phyloP scores from a whole-genome alignment of 2,329 filamentous ascomycete species.

The Domatiomyces globalis region DNA sequence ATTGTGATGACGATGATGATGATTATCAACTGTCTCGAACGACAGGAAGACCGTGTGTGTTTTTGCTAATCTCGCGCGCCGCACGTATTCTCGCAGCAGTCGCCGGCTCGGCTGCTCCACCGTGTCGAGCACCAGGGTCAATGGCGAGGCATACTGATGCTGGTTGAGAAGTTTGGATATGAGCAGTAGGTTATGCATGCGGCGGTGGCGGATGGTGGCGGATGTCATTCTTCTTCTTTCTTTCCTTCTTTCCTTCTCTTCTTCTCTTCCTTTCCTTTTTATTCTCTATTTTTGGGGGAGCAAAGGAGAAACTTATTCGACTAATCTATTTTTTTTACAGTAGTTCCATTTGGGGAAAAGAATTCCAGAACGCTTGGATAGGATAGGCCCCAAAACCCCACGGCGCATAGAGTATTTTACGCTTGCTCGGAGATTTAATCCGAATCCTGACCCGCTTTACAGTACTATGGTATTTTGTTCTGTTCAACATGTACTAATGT shows the following conservation, averaged over 20 bases:
- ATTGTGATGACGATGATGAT: slow-evolving; percentile 15
- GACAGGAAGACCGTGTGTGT: slow-evolving; percentile 43
- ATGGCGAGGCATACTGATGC: slow-evolving; percentile 65
- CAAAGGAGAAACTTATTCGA: no score
- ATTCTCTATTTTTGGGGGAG: no score
- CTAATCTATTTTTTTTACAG: no score
- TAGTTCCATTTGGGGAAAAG: no score
- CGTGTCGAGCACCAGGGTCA: slow-evolving; percentile 73
- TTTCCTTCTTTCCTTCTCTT: neutral
- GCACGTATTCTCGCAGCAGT: slow-evolving; percentile 58
- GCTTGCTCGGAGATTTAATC: no score
- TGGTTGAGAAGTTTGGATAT: slow-evolving; percentile 70
- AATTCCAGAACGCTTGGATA: no score
- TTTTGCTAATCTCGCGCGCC: slow-evolving; percentile 45
- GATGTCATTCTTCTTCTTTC: neutral
- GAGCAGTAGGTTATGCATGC: slow-evolving; percentile 71
- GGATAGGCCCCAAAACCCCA: no score
- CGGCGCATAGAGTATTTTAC: no score
- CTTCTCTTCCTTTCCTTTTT: neutral
- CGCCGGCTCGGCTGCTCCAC: slow-evolving; percentile 66
- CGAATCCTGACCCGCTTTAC: no score
- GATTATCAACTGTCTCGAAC: slow-evolving; percentile 53
- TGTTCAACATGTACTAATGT: no score
- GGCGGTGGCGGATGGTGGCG: slow-evolving; percentile 41
- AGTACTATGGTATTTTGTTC: no score